Evolutionary conservation across 1,139 yeast species (phyloP), one percentile per base, ranked within the genome.

Genomic region (Blastobotrys ciferrii): DNA sequence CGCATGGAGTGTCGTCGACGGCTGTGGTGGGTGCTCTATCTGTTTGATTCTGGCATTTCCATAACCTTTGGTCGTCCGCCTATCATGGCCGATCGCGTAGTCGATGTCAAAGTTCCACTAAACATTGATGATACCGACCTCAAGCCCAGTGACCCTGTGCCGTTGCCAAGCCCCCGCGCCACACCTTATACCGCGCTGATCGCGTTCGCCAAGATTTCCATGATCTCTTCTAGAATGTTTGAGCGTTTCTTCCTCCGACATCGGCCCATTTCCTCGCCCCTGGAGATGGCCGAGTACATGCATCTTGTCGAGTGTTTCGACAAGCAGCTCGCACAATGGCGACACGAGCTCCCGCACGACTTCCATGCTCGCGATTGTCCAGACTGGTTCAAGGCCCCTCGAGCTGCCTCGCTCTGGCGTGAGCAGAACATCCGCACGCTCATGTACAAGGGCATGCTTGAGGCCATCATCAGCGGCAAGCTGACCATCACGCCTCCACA

Each of bases 1-100:
- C 19, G 42, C 13, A 31, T 41, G 18, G 56, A 53, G 30, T 38
- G 49, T 20, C 23, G 56, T 31, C 43, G 56, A 3, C 15, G 56
- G 13, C 28, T 53, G 17, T 53, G 56, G 56, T 53, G 56, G 56
- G 43, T 43, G 19, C 15, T 47, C n/a, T 39, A 47, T 31, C 38
- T 49, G 6, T 47, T 49, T 32, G 52, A 49, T 33, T 43, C 51
- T 12, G 51, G 51, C 2, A 44, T 48, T 19, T 35, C 51, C 14
- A 30, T 49, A n/a, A 49, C 52, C 1, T 49, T 49, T 28, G 52
- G 52, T n/a, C 33, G 52, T 9, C 52, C 52, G 5, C 46, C 52
- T 5, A 37, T 43, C 32, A 39, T 49, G 43, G 50, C 47, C 2
- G 51, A 47, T 33, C 20, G 46, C 7, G 37, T 36, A 7, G 43